Conservation (phyloP, 192 early-diverging fungal species). For the Umbelopsis ramanniana region DNA sequence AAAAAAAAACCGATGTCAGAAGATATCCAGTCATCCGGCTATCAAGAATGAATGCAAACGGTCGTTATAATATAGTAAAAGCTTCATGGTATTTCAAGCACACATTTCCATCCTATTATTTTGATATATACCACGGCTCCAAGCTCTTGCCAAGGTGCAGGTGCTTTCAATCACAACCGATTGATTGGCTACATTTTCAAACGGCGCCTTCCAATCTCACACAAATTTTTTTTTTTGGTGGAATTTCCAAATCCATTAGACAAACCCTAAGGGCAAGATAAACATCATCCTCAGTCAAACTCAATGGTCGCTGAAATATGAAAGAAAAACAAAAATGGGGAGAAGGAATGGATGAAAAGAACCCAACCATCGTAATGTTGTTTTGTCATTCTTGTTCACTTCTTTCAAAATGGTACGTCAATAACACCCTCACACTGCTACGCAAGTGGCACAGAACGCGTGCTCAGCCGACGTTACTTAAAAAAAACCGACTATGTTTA, state of each 20-base stretch:
- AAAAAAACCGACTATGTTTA: conserved; percentile 5
- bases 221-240: conserved; percentile 18
- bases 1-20: not conserved
- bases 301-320: not conserved
- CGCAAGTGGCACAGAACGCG: too few species aligned
- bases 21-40: not conserved
- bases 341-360: too few species aligned
- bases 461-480: not conserved
- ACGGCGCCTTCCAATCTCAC: conserved; percentile 6
- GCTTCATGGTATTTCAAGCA: not conserved
- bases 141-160: not conserved
- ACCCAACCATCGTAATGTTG: too few species aligned
- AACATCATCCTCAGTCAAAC: not conserved
- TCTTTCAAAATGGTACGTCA: too few species aligned
- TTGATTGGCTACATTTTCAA: not conserved
- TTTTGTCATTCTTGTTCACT: too few species aligned
- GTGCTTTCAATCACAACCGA: conserved; percentile 2
- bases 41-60: not conserved
- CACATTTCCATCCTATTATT: too few species aligned
- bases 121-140: not conserved
- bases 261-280: too few species aligned
- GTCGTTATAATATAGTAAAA: not conserved
- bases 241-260: not conserved
- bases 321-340: too few species aligned
- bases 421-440: too few species aligned